phyloP scores from a whole-genome alignment of 2,329 filamentous ascomycete genomes.

The Didymella glomerata region DNA sequence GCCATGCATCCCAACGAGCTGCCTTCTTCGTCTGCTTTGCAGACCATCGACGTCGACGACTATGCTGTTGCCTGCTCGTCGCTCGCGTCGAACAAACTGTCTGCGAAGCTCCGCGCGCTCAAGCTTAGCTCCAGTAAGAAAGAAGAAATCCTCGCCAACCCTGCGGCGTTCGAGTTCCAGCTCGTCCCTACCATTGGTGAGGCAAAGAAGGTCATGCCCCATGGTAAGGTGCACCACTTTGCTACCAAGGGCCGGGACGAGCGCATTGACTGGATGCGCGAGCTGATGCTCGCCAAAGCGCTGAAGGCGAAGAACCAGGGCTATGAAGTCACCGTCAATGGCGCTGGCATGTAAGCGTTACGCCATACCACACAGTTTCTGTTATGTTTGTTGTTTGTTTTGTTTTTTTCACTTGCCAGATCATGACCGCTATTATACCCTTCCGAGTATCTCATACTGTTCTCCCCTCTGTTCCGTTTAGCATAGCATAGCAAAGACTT shows the following conservation, averaged over 20 bases:
- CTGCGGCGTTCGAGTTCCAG: conserved; percentile 79
- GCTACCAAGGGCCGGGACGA: conserved; percentile 87
- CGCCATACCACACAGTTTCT: conserved; percentile 1
- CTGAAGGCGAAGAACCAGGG: conserved; percentile 84
- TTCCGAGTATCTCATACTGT: conserved; percentile 29
- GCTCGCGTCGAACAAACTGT: conserved; percentile 80
- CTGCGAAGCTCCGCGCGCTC: conserved; percentile 85
- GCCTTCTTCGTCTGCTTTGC: conserved; percentile 69
- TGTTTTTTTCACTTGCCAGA: conserved; percentile 23
- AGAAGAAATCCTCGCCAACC: conserved; percentile 65
- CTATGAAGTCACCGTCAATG: conserved; percentile 83
- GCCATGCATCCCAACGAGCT: conserved; percentile 71
- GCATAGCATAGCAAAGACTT: conserved; percentile 16
- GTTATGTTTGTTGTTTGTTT: conserved; percentile 15
- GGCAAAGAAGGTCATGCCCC: conserved; percentile 46
- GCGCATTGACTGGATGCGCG: conserved; percentile 96
- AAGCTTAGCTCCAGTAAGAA: conserved; percentile 60
- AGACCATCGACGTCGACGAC: conserved; percentile 87
- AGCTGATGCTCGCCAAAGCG: conserved; percentile 90
- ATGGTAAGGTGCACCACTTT: conserved; percentile 89
- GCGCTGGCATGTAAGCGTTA: conserved; percentile 50
- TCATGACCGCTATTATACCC: conserved; percentile 45
- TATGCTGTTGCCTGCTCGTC: conserved; percentile 87
- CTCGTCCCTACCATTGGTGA: conserved; percentile 70
- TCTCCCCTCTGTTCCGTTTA: conserved; percentile 14